Evolutionary conservation across 2,329 filamentous ascomycete species (phyloP).

Genomic region (Colletotrichum simmondsii): DNA sequence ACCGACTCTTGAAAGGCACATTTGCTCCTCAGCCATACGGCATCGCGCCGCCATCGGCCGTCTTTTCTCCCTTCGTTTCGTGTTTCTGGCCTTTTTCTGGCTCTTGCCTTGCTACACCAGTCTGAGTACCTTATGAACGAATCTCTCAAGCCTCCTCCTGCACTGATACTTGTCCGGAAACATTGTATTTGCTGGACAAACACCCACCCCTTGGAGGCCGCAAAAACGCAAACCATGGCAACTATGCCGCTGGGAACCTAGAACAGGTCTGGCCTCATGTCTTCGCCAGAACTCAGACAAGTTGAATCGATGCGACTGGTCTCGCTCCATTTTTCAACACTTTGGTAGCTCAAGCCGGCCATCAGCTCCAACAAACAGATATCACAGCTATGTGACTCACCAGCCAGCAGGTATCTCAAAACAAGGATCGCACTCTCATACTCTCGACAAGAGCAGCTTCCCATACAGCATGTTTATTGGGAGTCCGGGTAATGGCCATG

Average conservation of each 20-base stretch:
- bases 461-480: background rate
- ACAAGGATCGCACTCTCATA: background rate
- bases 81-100: background rate
- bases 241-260: background rate
- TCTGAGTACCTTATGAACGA: background rate
- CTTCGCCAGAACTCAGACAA: background rate
- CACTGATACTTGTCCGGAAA: background rate
- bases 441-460: background rate
- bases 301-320: background rate
- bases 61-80: background rate
- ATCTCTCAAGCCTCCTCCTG: background rate
- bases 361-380: background rate
- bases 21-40: background rate
- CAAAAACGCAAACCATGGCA: conserved; percentile 10
- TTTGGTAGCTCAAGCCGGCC: background rate
- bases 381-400: background rate
- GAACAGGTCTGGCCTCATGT: background rate
- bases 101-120: background rate
- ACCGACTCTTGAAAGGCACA: background rate
- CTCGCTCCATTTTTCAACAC: background rate
- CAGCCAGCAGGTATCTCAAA: background rate
- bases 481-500: background rate
- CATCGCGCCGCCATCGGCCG: background rate
- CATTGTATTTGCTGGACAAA: conserved; percentile 27
- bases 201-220: background rate